These are phyloP conservation scores for Vigna hirtella DNA, from an alignment of 306 rosid genomes.

Conservation along the genomic window DNA sequence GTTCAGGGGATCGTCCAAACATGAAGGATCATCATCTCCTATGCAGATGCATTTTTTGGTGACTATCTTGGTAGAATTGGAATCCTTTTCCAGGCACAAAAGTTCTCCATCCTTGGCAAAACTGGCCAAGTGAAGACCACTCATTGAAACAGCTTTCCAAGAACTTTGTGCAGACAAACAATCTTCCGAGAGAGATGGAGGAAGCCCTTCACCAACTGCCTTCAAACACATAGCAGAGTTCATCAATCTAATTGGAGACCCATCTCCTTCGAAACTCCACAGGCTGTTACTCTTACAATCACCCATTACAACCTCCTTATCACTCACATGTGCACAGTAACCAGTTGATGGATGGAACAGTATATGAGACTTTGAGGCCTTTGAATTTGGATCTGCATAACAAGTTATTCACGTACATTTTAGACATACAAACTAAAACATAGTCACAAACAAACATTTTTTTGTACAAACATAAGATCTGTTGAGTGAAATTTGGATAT, in stretches of 20 bases:
- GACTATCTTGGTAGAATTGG: constrained; percentile 40
- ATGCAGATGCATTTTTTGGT: constrained; percentile 55
- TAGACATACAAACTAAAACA: not conserved
- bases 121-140: constrained; percentile 61
- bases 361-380: constrained; percentile 41
- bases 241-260: constrained; percentile 43
- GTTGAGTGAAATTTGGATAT: too few relatives aligned
- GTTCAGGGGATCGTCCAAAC: constrained; percentile 49
- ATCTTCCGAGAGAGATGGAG: constrained; percentile 41
- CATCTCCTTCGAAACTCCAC: constrained; percentile 51
- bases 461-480: not conserved
- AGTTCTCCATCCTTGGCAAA: not conserved
- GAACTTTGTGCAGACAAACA: constrained; percentile 48
- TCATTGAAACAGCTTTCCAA: constrained; percentile 45
- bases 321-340: constrained; percentile 41
- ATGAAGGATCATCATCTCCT: constrained; percentile 44
- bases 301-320: constrained; percentile 41
- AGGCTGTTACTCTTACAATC: constrained; percentile 41
- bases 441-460: too few relatives aligned
- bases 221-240: constrained; percentile 43
- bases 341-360: constrained; percentile 53
- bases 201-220: constrained; percentile 46
- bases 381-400: constrained; percentile 55
- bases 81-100: constrained; percentile 46
- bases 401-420: not conserved